Conservation (phyloP, 257 asterid genomes). For the Orobanche coerulescens region DNA sequence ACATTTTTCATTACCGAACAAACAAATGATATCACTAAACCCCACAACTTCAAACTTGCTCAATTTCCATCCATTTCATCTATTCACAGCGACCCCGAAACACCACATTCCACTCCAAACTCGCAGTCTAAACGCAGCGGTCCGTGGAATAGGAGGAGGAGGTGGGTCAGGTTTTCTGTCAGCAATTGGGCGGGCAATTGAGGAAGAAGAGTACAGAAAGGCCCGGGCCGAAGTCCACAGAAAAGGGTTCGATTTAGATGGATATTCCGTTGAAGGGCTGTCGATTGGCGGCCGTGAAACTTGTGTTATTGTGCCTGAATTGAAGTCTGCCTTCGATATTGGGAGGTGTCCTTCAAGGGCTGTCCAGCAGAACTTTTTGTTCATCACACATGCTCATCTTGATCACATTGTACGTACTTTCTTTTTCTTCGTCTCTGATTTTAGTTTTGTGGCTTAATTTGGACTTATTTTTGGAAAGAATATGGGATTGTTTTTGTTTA, state of each 20-base stretch:
- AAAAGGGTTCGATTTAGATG: slow-evolving; percentile 52
- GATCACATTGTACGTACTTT: slow-evolving; percentile 83
- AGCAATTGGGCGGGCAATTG: slow-evolving; percentile 77
- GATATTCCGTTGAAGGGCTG: slow-evolving; percentile 72
- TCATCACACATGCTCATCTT: slow-evolving; percentile 96
- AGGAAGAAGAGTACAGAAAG: slow-evolving; percentile 89
- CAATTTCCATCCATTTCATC: slow-evolving; percentile 24
- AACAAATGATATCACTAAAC: slow-evolving; percentile 31
- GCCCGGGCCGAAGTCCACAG: slow-evolving; percentile 84
- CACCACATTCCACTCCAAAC: slow-evolving; percentile 21
- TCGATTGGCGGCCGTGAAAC: slow-evolving; percentile 96
- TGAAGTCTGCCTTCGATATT: slow-evolving; percentile 83
- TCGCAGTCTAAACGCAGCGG: slow-evolving; percentile 20
- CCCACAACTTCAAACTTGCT: slow-evolving; percentile 25
- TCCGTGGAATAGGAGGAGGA: slow-evolving; percentile 10
- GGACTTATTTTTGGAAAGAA: background rate
- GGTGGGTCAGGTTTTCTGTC: slow-evolving; percentile 56
- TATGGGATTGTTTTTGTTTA: background rate
- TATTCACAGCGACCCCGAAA: slow-evolving; percentile 4
- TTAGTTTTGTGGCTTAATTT: background rate
- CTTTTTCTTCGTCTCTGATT: background rate
- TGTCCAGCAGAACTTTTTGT: slow-evolving; percentile 78
- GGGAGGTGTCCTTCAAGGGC: slow-evolving; percentile 95
- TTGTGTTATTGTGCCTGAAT: slow-evolving; percentile 86
- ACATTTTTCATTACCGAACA: slow-evolving; percentile 15